phyloP scores from a whole-genome alignment of 768 basidiomycete species.

The Suillus subalutaceus region DNA sequence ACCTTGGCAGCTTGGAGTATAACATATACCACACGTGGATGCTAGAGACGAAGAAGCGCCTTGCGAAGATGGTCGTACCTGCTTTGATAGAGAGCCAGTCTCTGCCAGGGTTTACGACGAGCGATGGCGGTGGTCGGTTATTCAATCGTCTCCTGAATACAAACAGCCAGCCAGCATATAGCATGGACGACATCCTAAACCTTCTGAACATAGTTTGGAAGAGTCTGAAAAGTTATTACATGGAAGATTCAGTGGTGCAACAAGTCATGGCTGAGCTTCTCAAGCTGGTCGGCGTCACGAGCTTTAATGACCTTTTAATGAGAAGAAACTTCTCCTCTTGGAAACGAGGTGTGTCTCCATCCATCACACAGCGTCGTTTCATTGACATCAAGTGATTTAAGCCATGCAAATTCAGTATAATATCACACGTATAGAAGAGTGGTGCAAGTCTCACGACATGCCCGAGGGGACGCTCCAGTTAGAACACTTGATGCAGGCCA shows the following conservation, averaged over 20 bases:
- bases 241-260: conserved; percentile 96
- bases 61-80: conserved; percentile 98
- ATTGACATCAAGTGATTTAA: conserved; percentile 33
- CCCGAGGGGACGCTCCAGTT: conserved; percentile 97
- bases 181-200: conserved; percentile 98
- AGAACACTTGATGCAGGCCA: conserved; percentile 99
- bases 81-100: conserved; percentile 98
- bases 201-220: conserved; percentile 98
- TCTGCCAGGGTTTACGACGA: conserved; percentile 95
- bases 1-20: conserved; percentile 97
- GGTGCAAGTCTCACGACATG: conserved; percentile 99
- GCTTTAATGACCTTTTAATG: conserved; percentile 99
- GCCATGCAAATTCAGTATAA: conserved; percentile 99
- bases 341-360: conserved; percentile 82
- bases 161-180: conserved; percentile 86
- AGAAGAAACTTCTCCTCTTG: conserved; percentile 98
- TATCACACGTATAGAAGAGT: conserved; percentile 95
- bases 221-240: conserved; percentile 96
- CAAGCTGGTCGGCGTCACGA: conserved; percentile 93
- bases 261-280: conserved; percentile 94
- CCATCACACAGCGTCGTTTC: conserved; percentile 1
- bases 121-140: conserved; percentile 88
- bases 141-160: conserved; percentile 92
- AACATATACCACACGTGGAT: conserved; percentile 99
- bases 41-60: conserved; percentile 94